phyloP scores from a whole-genome alignment of 257 asterid genomes.

The Fraxinus anomala region DNA sequence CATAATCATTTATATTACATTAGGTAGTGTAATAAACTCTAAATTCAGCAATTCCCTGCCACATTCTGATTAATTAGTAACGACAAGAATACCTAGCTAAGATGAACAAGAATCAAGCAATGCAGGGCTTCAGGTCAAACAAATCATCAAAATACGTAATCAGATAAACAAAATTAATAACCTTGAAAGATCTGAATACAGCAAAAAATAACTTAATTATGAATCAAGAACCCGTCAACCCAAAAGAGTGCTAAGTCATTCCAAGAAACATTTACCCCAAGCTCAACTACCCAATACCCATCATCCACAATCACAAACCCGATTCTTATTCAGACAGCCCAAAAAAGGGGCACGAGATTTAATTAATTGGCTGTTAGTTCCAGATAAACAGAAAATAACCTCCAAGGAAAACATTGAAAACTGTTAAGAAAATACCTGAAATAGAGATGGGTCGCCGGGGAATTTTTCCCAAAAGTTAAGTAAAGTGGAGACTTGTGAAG shows the following conservation, averaged over 20 bases:
- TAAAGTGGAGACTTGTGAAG: slow-evolving; percentile 14
- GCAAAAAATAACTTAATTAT: neutral
- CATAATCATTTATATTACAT: neutral
- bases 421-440: slow-evolving; percentile 25
- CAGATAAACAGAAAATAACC: neutral
- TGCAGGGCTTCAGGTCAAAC: neutral
- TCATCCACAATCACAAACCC: neutral
- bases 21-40: neutral
- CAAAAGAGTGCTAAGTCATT: neutral
- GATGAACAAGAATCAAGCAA: neutral
- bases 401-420: neutral
- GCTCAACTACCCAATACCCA: slow-evolving; percentile 17
- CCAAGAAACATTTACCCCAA: neutral
- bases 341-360: neutral
- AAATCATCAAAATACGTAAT: neutral
- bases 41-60: neutral
- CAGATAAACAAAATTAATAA: neutral
- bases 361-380: neutral
- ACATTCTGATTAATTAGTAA: neutral
- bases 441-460: slow-evolving; percentile 11
- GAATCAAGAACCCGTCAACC: neutral
- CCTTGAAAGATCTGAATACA: neutral
- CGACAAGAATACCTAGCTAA: neutral
- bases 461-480: slow-evolving; percentile 10
- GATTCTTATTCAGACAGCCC: neutral